Evolutionary conservation across 208 protist species (phyloP).

Genomic region (Spongospora subterranea): DNA sequence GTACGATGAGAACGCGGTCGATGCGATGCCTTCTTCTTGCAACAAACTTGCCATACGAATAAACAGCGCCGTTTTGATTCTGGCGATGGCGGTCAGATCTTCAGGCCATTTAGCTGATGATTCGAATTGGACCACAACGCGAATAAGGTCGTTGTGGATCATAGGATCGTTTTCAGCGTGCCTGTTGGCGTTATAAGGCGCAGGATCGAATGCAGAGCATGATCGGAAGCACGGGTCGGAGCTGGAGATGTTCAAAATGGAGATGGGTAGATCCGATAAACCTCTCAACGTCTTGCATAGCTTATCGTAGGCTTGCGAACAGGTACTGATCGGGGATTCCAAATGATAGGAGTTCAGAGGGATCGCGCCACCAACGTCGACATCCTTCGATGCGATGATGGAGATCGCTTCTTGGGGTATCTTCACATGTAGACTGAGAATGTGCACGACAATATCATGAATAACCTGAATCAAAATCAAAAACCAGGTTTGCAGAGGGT

Average conservation of each 20-base stretch:
- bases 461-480: too few species aligned
- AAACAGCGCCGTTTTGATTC: neutral
- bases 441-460: neutral
- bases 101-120: neutral
- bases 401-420: neutral
- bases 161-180: neutral
- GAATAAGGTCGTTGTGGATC: neutral
- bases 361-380: neutral
- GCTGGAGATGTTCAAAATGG: neutral
- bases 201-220: neutral
- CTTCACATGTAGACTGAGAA: neutral
- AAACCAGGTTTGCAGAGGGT: too few species aligned
- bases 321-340: too few species aligned
- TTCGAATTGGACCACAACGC: neutral
- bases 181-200: neutral
- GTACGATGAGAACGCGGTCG: neutral
- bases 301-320: neutral
- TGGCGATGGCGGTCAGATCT: neutral
- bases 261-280: neutral
- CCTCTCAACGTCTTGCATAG: neutral
- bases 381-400: too few species aligned
- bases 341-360: neutral
- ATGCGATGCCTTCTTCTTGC: neutral
- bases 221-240: neutral
- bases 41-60: neutral